phyloP scores from a whole-genome alignment of 208 protist species.

The Acanthamoeba quina region DNA sequence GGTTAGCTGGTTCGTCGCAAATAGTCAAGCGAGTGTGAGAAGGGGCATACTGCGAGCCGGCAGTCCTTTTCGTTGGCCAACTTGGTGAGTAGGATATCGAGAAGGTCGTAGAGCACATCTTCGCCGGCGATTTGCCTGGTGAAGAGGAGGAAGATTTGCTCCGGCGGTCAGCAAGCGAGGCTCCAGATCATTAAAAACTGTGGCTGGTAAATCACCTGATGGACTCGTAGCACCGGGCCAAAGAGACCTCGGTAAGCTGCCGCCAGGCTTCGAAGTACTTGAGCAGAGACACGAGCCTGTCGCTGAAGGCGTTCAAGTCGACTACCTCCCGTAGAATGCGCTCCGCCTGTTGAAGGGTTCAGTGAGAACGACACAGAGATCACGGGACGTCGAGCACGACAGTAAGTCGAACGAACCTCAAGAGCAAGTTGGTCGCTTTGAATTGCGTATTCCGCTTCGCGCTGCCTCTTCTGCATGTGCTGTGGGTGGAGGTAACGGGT shows the following conservation, averaged over 20 bases:
- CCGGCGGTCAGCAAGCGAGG: not conserved
- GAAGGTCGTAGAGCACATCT: constrained; percentile 63
- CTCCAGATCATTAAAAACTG: not conserved
- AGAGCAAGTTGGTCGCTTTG: not conserved
- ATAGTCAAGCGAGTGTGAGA: no score
- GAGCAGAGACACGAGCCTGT: constrained; percentile 1
- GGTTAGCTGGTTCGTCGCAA: not conserved
- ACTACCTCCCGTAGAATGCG: constrained; percentile 45
- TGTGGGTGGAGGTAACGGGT: not conserved
- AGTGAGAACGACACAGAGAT: not conserved
- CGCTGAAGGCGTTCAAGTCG: not conserved
- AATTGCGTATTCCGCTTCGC: not conserved
- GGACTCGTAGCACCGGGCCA: constrained; percentile 59
- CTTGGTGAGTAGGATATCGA: constrained; percentile 38
- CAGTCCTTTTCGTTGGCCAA: constrained; percentile 63
- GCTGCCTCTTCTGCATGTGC: not conserved
- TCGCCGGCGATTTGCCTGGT: constrained; percentile 49
- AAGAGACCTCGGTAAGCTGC: constrained; percentile 54
- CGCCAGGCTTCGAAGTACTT: constrained; percentile 69
- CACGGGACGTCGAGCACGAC: no score
- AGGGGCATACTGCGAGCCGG: constrained; percentile 4
- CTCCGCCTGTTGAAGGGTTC: not conserved
- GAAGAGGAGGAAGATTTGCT: not conserved
- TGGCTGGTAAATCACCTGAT: not conserved
- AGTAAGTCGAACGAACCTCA: not conserved